A percentile compares a stretch with the other conserved stretches of the same genome.
Conservation (phyloP, 2,329 filamentous ascomycete species). For the Fusarium graminum region DNA sequence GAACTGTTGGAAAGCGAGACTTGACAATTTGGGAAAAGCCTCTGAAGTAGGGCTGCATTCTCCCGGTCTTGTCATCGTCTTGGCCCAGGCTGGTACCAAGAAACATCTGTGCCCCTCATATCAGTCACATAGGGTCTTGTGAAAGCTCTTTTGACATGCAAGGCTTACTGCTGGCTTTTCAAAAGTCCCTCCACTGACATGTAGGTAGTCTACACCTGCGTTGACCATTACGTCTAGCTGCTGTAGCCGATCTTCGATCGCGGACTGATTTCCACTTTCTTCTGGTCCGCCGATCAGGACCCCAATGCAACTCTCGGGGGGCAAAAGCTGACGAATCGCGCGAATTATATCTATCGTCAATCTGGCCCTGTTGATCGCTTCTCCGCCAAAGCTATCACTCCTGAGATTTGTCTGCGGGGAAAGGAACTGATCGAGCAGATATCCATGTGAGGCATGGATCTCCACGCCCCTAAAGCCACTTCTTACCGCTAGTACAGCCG, state of each 20-base stretch:
- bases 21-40: not conserved
- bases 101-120: not conserved
- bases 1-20: not conserved
- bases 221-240: not conserved
- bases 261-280: not conserved
- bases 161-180: not conserved
- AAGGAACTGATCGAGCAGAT: slow-evolving; percentile 1
- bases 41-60: not conserved
- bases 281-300: not conserved
- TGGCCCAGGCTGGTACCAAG: not conserved
- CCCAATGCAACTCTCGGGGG: not conserved
- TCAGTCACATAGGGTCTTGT: not conserved
- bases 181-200: slow-evolving; percentile 1
- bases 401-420: not conserved
- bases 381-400: not conserved
- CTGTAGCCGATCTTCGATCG: not conserved
- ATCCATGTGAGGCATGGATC: slow-evolving; percentile 5
- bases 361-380: not conserved
- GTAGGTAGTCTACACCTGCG: not conserved
- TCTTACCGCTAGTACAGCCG: not conserved
- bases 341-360: not conserved
- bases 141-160: no score
- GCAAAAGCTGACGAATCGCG: not conserved
- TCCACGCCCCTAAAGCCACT: not conserved
- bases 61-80: slow-evolving; percentile 1